Evolutionary conservation across 768 basidiomycete species (phyloP).

Genomic region (Pulveroboletus ravenelii): DNA sequence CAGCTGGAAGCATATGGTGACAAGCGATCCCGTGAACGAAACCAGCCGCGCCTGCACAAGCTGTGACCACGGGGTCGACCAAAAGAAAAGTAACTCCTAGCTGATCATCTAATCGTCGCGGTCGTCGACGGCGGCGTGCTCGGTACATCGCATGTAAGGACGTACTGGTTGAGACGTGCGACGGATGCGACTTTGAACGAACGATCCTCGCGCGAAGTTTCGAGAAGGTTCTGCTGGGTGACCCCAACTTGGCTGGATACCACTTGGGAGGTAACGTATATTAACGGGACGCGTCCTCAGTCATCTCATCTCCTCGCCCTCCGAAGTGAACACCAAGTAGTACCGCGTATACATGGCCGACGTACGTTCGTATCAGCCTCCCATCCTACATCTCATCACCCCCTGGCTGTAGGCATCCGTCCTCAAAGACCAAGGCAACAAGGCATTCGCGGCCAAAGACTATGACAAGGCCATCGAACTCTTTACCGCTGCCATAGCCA

Average conservation of each 20-base stretch:
- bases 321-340: background rate
- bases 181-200: too few species aligned
- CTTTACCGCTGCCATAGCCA: conserved; percentile 75
- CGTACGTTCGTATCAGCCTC: conserved; percentile 21
- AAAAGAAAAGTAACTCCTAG: too few species aligned
- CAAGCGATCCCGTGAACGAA: too few species aligned
- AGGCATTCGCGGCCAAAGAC: conserved; percentile 90
- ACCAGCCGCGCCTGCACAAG: too few species aligned
- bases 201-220: conserved; percentile 17
- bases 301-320: background rate
- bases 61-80: too few species aligned
- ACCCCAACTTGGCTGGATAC: background rate
- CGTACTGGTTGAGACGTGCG: too few species aligned
- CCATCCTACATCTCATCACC: conserved; percentile 17
- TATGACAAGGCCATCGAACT: conserved; percentile 84
- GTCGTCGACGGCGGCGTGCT: too few species aligned
- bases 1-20: conserved; percentile 23
- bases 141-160: too few species aligned
- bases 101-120: too few species aligned
- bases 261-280: conserved; percentile 13
- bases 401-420: conserved; percentile 39
- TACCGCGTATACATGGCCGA: conserved; percentile 30
- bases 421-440: conserved; percentile 92
- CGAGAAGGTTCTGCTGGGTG: conserved; percentile 27
- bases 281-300: background rate